phyloP scores from a whole-genome alignment of 257 asterid species.

The Solanum habrochaites region DNA sequence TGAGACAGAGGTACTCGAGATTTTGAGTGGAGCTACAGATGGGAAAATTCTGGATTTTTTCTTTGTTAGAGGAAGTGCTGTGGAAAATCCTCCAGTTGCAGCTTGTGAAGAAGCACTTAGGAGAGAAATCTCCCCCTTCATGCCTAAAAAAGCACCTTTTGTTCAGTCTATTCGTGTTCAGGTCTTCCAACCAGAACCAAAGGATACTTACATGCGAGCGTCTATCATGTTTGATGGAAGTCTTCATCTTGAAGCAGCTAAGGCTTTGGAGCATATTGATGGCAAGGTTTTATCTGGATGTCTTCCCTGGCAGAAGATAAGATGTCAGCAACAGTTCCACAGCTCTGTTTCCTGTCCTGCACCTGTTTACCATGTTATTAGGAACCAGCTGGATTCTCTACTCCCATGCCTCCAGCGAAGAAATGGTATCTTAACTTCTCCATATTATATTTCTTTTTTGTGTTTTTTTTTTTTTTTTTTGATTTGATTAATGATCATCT shows the following conservation, averaged over 20 bases:
- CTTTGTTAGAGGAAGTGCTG: slow-evolving; percentile 47
- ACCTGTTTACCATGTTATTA: slow-evolving; percentile 51
- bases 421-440: slow-evolving; percentile 31
- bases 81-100: slow-evolving; percentile 40
- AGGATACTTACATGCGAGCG: slow-evolving; percentile 53
- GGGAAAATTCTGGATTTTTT: slow-evolving; percentile 42
- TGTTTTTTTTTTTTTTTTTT: neutral
- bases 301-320: slow-evolving; percentile 73
- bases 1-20: slow-evolving; percentile 51
- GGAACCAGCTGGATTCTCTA: slow-evolving; percentile 35
- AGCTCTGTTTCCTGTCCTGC: slow-evolving; percentile 77
- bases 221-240: slow-evolving; percentile 60
- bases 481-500: neutral
- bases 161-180: slow-evolving; percentile 47
- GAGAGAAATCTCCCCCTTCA: slow-evolving; percentile 55
- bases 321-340: slow-evolving; percentile 58
- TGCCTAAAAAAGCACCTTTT: slow-evolving; percentile 56
- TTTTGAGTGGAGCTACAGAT: slow-evolving; percentile 27
- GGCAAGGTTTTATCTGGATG: slow-evolving; percentile 74
- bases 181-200: slow-evolving; percentile 53
- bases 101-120: slow-evolving; percentile 66
- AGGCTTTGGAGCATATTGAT: slow-evolving; percentile 62
- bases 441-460: neutral
- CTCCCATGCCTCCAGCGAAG: slow-evolving; percentile 30
- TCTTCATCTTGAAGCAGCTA: slow-evolving; percentile 87